These are phyloP conservation scores for Phialocephala sp. DNA, from an alignment of 2,329 filamentous ascomycete species.

Conservation along the genomic window DNA sequence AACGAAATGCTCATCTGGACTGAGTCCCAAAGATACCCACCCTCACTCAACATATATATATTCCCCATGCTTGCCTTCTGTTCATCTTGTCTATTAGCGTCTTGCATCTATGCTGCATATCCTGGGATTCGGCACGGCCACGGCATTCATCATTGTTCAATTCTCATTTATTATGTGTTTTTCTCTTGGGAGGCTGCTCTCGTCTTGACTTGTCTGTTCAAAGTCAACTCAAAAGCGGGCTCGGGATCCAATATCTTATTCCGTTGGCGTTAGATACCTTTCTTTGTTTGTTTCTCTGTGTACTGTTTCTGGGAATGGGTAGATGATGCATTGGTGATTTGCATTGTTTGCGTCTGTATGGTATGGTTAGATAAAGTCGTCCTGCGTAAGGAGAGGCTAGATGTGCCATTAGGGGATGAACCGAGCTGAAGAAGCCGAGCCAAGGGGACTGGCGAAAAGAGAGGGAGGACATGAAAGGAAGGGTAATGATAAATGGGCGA, in stretches of 20 bases:
- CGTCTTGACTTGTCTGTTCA: neutral
- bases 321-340: neutral
- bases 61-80: slow-evolving; percentile 8
- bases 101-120: slow-evolving; percentile 24
- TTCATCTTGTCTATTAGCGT: slow-evolving; percentile 27
- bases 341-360: slow-evolving; percentile 8
- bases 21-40: slow-evolving; percentile 14
- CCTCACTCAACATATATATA: slow-evolving; percentile 16
- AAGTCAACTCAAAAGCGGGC: neutral
- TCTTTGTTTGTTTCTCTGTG: neutral
- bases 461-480: neutral
- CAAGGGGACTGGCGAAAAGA: neutral
- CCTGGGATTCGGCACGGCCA: neutral
- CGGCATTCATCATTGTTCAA: neutral
- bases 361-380: slow-evolving; percentile 1
- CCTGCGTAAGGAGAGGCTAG: neutral
- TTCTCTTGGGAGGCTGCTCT: neutral
- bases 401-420: neutral
- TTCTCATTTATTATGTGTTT: neutral
- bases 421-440: neutral
- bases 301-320: neutral
- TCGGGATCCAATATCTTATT: neutral
- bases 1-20: slow-evolving; percentile 12
- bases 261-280: slow-evolving; percentile 9
- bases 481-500: slow-evolving; percentile 12